phyloP scores from a whole-genome alignment of 106 monocot species.

The Hemerocallis citrina region DNA sequence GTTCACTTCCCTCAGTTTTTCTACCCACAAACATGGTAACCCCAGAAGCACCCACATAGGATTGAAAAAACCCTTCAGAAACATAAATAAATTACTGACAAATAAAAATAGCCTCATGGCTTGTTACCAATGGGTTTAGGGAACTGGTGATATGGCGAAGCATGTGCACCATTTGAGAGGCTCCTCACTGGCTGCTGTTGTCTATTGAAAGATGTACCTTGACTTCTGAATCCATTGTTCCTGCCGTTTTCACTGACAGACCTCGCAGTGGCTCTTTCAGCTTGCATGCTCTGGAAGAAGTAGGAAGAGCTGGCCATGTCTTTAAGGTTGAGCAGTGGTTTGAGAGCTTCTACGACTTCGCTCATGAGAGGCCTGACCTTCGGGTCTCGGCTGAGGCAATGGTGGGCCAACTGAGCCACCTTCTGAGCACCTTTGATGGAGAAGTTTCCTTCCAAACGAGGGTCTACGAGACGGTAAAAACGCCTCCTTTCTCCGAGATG shows the following conservation, averaged over 20 bases:
- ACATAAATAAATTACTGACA: background rate
- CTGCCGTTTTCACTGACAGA: conserved; percentile 12
- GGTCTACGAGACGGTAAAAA: conserved; percentile 65
- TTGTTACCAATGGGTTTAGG: conserved; percentile 25
- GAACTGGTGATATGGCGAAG: conserved; percentile 45
- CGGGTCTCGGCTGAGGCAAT: conserved; percentile 75
- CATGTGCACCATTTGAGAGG: conserved; percentile 41
- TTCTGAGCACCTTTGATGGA: conserved; percentile 79
- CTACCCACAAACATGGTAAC: too few relatives aligned
- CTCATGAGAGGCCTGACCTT: conserved; percentile 84
- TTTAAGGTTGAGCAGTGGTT: conserved; percentile 63
- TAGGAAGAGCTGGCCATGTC: conserved; percentile 76
- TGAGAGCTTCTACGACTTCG: conserved; percentile 65
- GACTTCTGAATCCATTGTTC: conserved; percentile 31
- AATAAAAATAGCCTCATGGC: background rate
- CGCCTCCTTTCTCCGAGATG: conserved; percentile 59
- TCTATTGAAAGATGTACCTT: conserved; percentile 29
- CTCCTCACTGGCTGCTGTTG: conserved; percentile 45
- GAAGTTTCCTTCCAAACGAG: conserved; percentile 79
- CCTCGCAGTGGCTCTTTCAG: conserved; percentile 20
- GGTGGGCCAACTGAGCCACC: conserved; percentile 58
- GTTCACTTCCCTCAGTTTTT: too few relatives aligned
- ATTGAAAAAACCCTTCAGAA: too few relatives aligned
- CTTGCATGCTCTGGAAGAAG: conserved; percentile 69
- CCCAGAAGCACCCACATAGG: too few relatives aligned